Conservation (phyloP, 306 rosid genomes). For the Sicyos edulis region DNA sequence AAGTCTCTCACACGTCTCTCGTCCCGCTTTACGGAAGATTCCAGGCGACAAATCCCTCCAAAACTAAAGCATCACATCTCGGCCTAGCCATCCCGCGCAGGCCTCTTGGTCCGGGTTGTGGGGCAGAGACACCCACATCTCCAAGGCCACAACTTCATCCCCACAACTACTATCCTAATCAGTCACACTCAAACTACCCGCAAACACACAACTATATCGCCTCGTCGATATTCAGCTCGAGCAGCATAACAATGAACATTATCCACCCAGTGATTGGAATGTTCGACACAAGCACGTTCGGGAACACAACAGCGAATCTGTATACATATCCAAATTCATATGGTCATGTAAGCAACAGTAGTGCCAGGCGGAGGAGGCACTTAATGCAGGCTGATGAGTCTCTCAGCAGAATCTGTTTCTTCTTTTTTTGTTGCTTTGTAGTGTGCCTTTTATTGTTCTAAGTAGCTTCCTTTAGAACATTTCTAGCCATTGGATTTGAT, state of each 20-base stretch:
- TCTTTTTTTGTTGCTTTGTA: conserved; percentile 60
- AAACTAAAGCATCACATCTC: conserved; percentile 30
- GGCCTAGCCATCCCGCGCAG: conserved; percentile 52
- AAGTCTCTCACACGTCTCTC: conserved; percentile 52
- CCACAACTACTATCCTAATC: conserved; percentile 23
- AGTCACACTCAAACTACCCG: conserved; percentile 28
- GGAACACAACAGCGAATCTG: conserved; percentile 3
- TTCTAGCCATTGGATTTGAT: neutral
- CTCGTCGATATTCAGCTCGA: conserved; percentile 32
- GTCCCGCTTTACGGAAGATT: conserved; percentile 73
- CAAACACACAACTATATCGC: conserved; percentile 21
- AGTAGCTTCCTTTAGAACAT: neutral
- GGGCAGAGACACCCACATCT: conserved; percentile 30
- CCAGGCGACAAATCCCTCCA: conserved; percentile 36
- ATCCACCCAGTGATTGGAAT: conserved; percentile 30
- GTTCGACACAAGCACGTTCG: conserved; percentile 12
- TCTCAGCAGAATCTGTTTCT: conserved; percentile 61
- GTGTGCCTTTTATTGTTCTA: conserved; percentile 48
- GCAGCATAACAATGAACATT: conserved; percentile 31
- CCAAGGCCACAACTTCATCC: conserved; percentile 32
- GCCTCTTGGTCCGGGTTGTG: conserved; percentile 43
- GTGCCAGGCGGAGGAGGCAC: conserved; percentile 51
- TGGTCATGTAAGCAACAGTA: conserved; percentile 14
- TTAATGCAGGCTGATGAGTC: conserved; percentile 62
- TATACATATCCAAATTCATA: conserved; percentile 21